Evolutionary conservation across 2,329 filamentous ascomycete genomes (phyloP), one percentile per base, ranked within the genome.

Genomic region (Aureobasidium sp.): DNA sequence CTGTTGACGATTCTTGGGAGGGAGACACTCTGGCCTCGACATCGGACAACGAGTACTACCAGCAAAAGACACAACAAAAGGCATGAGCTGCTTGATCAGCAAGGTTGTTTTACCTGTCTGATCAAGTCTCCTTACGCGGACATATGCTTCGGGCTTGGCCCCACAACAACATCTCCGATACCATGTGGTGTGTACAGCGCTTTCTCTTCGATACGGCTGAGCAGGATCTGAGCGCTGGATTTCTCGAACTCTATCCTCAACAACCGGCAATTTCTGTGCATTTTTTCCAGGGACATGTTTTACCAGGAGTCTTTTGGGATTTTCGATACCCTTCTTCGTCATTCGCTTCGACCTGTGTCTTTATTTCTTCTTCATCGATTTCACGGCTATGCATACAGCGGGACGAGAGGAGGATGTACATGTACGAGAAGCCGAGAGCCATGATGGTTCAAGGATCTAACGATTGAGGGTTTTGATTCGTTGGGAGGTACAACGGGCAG

Each of bases 1-100:
- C 79, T 27, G 69, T 83, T 35, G 83, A 86, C 65, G 85, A 87
- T 65, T 72, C 78, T 15, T 83, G 81, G 82, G 82, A 83, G 67
- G 81, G 81, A 54, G 81, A 83, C 56, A 84, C 82, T 8, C 72
- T 84, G 54, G 79, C 76, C 11, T 74, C 72, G 31, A 67, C 69
- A 63, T 78, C 76, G 44, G 77, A 79, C 63, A 72, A 70, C 44
- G 77, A 78, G 47, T 64, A 63, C 49, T 57, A 58, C 39, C 54
- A 27, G 7, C 54, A 58, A 17, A 61, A 61, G 39, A 19, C 58
- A 15, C 37, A 31, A 12, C 37, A 44, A 22, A 61, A 61, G 42
- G 56, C 60, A 39, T 61, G 50, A 56, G 33, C 22, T 3, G 22
- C 12, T 12, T 49, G 14, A 45, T 6, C 14, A 39, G 45, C 15